phyloP scores from a whole-genome alignment of 2,329 filamentous ascomycete species.

The Fonsecaea multimorphosa region DNA sequence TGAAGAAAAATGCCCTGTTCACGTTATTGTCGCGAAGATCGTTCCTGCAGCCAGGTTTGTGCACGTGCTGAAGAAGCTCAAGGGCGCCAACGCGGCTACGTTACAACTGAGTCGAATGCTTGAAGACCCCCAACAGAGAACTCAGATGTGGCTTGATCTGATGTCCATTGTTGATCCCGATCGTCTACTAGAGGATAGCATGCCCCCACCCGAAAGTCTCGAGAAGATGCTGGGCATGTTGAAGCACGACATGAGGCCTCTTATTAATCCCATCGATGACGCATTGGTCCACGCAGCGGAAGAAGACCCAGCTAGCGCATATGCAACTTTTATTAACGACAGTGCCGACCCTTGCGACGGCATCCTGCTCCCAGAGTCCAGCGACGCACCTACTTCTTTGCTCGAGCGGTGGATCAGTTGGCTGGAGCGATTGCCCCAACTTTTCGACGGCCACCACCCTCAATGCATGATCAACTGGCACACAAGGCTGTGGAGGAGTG shows the following conservation, averaged over 20 bases:
- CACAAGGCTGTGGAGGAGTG: slow-evolving; percentile 51
- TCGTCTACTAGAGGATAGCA: slow-evolving; percentile 62
- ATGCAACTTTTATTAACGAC: slow-evolving; percentile 36
- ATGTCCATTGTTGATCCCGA: slow-evolving; percentile 66
- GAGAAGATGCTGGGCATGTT: slow-evolving; percentile 45
- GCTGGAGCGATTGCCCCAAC: slow-evolving; percentile 49
- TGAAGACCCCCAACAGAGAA: slow-evolving; percentile 83
- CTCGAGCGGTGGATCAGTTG: slow-evolving; percentile 54
- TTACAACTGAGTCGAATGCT: slow-evolving; percentile 94
- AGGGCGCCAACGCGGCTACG: slow-evolving; percentile 90
- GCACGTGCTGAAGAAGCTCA: slow-evolving; percentile 80
- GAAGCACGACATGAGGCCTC: slow-evolving; percentile 52
- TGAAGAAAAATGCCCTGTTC: slow-evolving; percentile 78
- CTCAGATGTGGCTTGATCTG: slow-evolving; percentile 96
- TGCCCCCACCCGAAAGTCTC: slow-evolving; percentile 61
- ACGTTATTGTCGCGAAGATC: slow-evolving; percentile 86
- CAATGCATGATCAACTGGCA: slow-evolving; percentile 55
- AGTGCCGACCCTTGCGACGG: slow-evolving; percentile 16
- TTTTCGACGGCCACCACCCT: slow-evolving; percentile 50
- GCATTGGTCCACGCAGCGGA: slow-evolving; percentile 40
- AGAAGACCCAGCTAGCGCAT: slow-evolving; percentile 44
- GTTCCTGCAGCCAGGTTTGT: slow-evolving; percentile 88
- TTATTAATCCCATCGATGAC: slow-evolving; percentile 49
- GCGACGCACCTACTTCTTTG: slow-evolving; percentile 27
- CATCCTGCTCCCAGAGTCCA: slow-evolving; percentile 21